These are phyloP conservation scores for Cyberlindnera saturnus DNA, from an alignment of 805 yeast genomes.

Conservation along the genomic window DNA sequence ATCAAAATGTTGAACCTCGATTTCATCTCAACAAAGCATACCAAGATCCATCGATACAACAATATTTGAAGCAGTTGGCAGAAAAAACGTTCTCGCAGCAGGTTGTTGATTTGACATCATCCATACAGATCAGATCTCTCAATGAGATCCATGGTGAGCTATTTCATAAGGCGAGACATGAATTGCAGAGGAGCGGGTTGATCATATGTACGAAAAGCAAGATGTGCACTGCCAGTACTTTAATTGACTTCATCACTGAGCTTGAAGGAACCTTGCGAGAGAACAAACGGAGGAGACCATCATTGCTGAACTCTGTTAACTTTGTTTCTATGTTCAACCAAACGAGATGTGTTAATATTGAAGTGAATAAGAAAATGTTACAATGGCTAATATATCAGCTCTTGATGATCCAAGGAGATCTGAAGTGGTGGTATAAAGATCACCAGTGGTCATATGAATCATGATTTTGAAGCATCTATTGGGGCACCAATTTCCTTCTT, in stretches of 20 bases:
- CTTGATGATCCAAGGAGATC: too few species aligned
- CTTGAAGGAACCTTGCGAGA: background rate
- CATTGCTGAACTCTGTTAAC: too few species aligned
- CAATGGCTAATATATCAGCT: too few species aligned
- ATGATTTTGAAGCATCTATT: too few species aligned
- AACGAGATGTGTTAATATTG: too few species aligned
- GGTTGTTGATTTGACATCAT: slow-evolving; percentile 7
- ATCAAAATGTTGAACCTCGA: slow-evolving; percentile 3
- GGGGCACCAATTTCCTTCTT: too few species aligned
- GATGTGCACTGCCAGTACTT: slow-evolving; percentile 13
- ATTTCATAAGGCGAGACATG: slow-evolving; percentile 24
- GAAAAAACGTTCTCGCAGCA: slow-evolving; percentile 11
- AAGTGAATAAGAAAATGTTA: too few species aligned
- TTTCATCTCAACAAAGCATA: slow-evolving; percentile 17
- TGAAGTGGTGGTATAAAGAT: too few species aligned
- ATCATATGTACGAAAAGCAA: slow-evolving; percentile 19
- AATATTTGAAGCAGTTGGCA: slow-evolving; percentile 14
- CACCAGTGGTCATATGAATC: too few species aligned
- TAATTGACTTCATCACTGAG: slow-evolving; percentile 10
- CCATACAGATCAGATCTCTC: slow-evolving; percentile 4
- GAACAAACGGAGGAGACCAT: background rate
- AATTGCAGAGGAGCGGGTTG: slow-evolving; percentile 16
- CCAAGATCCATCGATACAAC: slow-evolving; percentile 7
- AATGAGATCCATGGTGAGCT: slow-evolving; percentile 15
- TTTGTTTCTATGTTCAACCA: too few species aligned